Base-by-base conservation (phyloP, 2,329 filamentous ascomycete genomes). In the Fusarium duplospermum region DNA sequence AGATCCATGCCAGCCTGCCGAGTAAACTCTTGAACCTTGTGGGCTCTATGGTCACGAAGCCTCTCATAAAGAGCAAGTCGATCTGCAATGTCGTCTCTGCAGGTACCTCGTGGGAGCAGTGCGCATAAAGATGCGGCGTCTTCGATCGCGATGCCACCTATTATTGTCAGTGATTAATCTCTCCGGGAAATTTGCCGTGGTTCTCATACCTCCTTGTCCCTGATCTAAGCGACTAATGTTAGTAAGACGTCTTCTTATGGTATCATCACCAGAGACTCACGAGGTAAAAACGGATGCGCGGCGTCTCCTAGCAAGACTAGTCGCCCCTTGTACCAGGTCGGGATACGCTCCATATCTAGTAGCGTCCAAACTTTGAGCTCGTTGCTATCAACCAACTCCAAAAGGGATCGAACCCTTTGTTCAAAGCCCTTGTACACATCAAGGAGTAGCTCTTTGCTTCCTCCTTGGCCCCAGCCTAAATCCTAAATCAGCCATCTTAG, bases 241-340 rank as follows among this genome's bases (percentile, higher is more conserved):
- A 47, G 38, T 14, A 29, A 16, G 3, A 4, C 6, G 2, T 45
- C 33, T 4, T 7, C 20, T 6, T 4, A 6, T 16, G 1, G 4
- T 14, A 18, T 4, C 4, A n/a, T 24, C 14, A 6, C 13, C 4
- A 33, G 5, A 14, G 13, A 60, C 73, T 42, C 16, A 75, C 73
- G 75, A 6, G 91, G 92, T 0, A 91, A 82, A 75, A 93, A 93
- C 0, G 92, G 91, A 78, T 94, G 92, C 0, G 90, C 92, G 0
- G 92, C 90, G 77, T 93, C 92, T 0, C 92, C 92, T 0, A 93
- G 80, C 0, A 93, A 79, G 1, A 86, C 90, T 20, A 93, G 78
- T 6, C 83, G 85, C 1, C 81, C 87, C 3, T 87, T 85, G 0
- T 84, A 82, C 88, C 90, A 93, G 0, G 81, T 84, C 0, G 87